phyloP scores from a whole-genome alignment of 768 basidiomycete genomes.

The Leccinum arenicola region DNA sequence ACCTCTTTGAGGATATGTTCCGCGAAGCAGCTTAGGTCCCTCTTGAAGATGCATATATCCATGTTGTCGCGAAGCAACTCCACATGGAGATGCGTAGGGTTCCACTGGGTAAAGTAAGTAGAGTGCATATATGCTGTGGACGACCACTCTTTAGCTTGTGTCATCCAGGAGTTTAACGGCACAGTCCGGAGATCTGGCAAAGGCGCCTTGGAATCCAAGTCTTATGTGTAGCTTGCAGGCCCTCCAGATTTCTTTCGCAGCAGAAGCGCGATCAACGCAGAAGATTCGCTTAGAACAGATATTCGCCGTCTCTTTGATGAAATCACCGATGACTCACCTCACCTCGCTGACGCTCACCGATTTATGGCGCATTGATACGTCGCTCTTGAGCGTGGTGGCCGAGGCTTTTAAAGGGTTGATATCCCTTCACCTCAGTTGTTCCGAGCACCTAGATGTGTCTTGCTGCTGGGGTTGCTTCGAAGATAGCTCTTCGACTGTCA shows the following conservation, averaged over 20 bases:
- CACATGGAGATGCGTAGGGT: conserved; percentile 26
- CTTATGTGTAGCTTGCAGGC: conserved; percentile 35
- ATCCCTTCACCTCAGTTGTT: conserved; percentile 54
- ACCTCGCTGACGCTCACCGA: conserved; percentile 48
- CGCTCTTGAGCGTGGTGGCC: conserved; percentile 47
- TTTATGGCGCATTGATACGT: conserved; percentile 55
- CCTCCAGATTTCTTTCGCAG: conserved; percentile 42
- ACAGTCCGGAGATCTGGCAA: conserved; percentile 17
- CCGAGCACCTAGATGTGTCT: conserved; percentile 52
- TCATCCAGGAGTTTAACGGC: conserved; percentile 20
- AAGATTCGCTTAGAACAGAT: conserved; percentile 35
- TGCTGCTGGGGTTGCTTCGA: conserved; percentile 69
- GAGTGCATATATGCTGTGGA: conserved; percentile 17
- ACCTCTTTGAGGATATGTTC: conserved; percentile 18
- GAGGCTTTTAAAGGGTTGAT: conserved; percentile 43
- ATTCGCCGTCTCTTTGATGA: conserved; percentile 28
- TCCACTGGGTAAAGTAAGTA: conserved; percentile 49
- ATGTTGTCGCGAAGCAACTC: conserved; percentile 20
- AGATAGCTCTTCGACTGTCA: conserved; percentile 50
- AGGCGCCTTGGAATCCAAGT: conserved; percentile 25
- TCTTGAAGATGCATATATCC: conserved; percentile 33
- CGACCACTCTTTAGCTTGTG: background rate
- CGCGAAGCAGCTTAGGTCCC: conserved; percentile 24
- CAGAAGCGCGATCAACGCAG: conserved; percentile 46
- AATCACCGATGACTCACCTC: conserved; percentile 33